These are phyloP conservation scores for Eucalyptus cladocalyx DNA, from an alignment of 345 rosid species.

Conservation along the genomic window DNA sequence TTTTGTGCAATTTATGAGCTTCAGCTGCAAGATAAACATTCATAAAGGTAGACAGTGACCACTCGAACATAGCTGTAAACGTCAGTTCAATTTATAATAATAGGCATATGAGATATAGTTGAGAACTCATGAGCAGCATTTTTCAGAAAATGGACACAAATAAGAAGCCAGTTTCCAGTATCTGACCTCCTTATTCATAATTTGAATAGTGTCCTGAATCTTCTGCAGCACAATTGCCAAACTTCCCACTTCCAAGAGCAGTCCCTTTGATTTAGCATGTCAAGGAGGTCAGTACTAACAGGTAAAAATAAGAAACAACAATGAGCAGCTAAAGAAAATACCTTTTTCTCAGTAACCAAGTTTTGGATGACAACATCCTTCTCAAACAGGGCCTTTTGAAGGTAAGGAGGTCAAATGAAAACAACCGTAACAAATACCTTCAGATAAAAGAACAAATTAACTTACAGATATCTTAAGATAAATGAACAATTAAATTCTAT, in stretches of 20 bases:
- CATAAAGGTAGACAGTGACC: not conserved
- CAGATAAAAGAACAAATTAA: not conserved
- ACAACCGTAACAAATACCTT: not conserved
- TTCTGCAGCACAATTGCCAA: slow-evolving; percentile 38
- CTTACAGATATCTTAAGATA: not conserved
- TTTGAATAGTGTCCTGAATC: slow-evolving; percentile 41
- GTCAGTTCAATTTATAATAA: not conserved
- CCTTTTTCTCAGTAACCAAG: slow-evolving; percentile 65
- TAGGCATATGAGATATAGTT: not conserved
- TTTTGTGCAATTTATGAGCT: not conserved
- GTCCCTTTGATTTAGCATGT: slow-evolving; percentile 18
- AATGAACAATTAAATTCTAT: not conserved
- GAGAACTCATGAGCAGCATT: not conserved
- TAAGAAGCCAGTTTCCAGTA: not conserved
- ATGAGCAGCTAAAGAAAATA: slow-evolving; percentile 7
- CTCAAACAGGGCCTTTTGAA: slow-evolving; percentile 46
- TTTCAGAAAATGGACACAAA: not conserved
- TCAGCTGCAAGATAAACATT: not conserved
- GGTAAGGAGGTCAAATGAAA: slow-evolving; percentile 48
- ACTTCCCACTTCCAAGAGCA: slow-evolving; percentile 44
- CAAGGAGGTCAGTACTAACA: not conserved
- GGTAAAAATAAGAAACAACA: not conserved
- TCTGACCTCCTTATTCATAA: slow-evolving; percentile 60
- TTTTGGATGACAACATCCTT: slow-evolving; percentile 54
- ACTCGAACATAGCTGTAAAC: not conserved